Evolutionary conservation across 2,329 filamentous ascomycete species (phyloP), one percentile per base, ranked within the genome.

Genomic region (Moelleriella libera): DNA sequence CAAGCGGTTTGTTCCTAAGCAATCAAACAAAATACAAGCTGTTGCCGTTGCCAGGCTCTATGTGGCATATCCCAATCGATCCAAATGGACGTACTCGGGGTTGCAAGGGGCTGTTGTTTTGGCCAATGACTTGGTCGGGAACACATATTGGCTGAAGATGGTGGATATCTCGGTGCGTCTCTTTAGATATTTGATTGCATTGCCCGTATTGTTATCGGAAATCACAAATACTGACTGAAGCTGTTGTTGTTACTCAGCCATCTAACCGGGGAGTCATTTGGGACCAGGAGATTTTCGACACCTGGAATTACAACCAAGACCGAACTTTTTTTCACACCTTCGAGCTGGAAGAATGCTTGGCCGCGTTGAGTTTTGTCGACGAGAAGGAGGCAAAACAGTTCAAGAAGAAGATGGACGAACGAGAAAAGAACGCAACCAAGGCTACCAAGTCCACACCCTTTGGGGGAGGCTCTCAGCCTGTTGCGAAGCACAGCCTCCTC

Each of bases 351-450:
- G 82, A 94, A 53, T 97, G 88, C 59, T 70, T 94, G 51, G 92
- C 88, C 5, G 92, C 83, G 1, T 69, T 98, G 50, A 95, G 88
- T 29, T 98, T 98, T 59, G 82, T 84, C 51, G 92, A 97, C 64
- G 92, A 97, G 70, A 97, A 96, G 67, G 92, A 98, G 69, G 92
- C 92, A 34, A 94, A 87, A 68, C 85, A 87, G 50, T 97, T 98
- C 69, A 83, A 89, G 66, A 95, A 96, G 75, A 97, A 96, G 72
- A 86, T 98, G 77, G 83, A 92, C 57, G 89, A 96, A 61, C 77
- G 89, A 54, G 89, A 97, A 68, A 96, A 94, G 76, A 89, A 90
- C 67, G 90, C 88, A 41, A 90, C 83, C 68, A 94, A 94, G 69
- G 81, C 83, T 52, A 96, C 89, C 3, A 81, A 73, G 62, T 75